A percentile compares a stretch with the other conserved stretches of the same genome.
Evolutionary conservation across 805 yeast genomes (phyloP).

Genomic region (Blastobotrys terrestris): DNA sequence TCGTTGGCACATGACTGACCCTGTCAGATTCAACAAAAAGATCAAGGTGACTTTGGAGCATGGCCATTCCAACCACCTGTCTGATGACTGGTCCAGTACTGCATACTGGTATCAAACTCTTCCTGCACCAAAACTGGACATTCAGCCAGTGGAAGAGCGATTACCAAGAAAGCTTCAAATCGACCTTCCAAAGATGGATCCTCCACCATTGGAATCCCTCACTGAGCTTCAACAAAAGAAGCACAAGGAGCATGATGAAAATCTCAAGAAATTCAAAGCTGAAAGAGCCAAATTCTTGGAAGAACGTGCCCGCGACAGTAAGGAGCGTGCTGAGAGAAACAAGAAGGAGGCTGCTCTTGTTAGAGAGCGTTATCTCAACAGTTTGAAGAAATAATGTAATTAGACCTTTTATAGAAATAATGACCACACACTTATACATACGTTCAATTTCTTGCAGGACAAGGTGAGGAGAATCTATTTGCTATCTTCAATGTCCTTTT

Average conservation of each 20-base stretch:
- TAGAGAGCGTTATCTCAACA: not conserved
- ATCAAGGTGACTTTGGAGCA: not conserved
- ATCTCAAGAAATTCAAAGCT: not conserved
- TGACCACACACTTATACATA: not conserved
- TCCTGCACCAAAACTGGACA: not conserved
- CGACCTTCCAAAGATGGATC: not conserved
- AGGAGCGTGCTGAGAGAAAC: not conserved
- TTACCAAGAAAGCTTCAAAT: not conserved
- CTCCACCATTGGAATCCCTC: not conserved
- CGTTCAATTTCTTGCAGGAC: too few relatives aligned
- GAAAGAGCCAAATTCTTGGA: not conserved
- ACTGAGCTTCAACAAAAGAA: not conserved
- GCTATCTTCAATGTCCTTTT: not conserved
- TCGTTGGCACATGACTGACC: not conserved
- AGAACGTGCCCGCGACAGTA: not conserved
- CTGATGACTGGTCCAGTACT: constrained; percentile 1
- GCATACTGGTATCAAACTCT: constrained; percentile 4
- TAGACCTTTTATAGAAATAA: not conserved
- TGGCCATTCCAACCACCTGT: constrained; percentile 1
- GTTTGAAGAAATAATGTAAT: not conserved
- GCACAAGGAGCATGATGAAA: constrained; percentile 1
- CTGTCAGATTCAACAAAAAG: not conserved
- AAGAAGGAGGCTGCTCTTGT: not conserved
- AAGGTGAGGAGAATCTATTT: too few relatives aligned
- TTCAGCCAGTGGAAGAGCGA: not conserved